A percentile compares a stretch with the other conserved stretches of the same genome.
These are phyloP conservation scores for Peronospora belbahrii DNA, from an alignment of 352 stramenopile genomes.

Conservation along the genomic window DNA sequence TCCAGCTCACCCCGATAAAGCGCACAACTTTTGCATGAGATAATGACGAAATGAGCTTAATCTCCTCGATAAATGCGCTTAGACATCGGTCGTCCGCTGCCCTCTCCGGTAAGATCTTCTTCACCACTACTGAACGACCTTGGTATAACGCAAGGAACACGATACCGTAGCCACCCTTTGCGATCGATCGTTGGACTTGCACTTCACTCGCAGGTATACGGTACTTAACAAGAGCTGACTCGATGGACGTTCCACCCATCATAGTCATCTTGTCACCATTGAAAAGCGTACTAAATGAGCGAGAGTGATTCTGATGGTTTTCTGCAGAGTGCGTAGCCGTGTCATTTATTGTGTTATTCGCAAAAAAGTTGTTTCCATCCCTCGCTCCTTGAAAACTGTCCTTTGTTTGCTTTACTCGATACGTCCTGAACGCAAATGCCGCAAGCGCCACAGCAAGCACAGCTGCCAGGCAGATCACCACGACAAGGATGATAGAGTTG, in stretches of 20 bases:
- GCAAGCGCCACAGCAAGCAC: conserved; percentile 48
- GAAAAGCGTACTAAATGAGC: conserved; percentile 50
- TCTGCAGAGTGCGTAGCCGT: conserved; percentile 21
- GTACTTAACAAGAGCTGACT: conserved; percentile 67
- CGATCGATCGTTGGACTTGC: conserved; percentile 49
- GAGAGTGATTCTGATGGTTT: conserved; percentile 18
- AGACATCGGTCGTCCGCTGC: conserved; percentile 64
- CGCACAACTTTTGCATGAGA: conserved; percentile 72
- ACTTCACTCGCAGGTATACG: conserved; percentile 62
- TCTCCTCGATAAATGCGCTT: conserved; percentile 71
- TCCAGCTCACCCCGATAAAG: conserved; percentile 82
- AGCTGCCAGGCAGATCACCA: conserved; percentile 43
- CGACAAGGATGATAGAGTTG: conserved; percentile 44
- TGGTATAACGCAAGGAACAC: conserved; percentile 66
- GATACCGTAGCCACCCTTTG: conserved; percentile 68
- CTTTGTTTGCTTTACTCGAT: conserved; percentile 29
- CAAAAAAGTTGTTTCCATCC: conserved; percentile 37
- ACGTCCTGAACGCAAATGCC: conserved; percentile 40
- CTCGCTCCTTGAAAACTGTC: conserved; percentile 15
- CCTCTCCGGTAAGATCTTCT: conserved; percentile 81
- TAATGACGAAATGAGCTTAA: conserved; percentile 74
- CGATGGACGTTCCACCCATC: conserved; percentile 43
- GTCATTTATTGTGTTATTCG: conserved; percentile 32
- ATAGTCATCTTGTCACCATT: conserved; percentile 43
- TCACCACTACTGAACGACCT: conserved; percentile 55